Conservation (phyloP, 2,329 filamentous ascomycete species). For the Sclerotinia spermophila region DNA sequence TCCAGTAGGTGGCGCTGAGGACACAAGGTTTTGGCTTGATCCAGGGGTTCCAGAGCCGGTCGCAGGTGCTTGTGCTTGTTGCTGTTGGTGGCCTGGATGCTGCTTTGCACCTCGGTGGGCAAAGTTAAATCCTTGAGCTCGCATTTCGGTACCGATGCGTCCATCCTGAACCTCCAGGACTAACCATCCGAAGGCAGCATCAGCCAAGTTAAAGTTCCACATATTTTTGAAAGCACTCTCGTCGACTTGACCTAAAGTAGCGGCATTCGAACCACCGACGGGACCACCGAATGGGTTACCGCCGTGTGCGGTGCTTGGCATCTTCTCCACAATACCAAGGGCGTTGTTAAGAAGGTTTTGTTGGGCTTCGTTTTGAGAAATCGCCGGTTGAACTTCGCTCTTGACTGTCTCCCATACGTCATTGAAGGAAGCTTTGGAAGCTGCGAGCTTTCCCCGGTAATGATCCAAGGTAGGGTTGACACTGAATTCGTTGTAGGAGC, state of each 20-base stretch:
- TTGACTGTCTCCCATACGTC: constrained; percentile 99
- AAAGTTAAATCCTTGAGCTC: constrained; percentile 98
- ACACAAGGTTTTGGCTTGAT: constrained; percentile 36
- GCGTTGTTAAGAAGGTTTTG: constrained; percentile 89
- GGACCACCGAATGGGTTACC: constrained; percentile 96
- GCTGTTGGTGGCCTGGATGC: constrained; percentile 42
- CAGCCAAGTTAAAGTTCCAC: constrained; percentile 99
- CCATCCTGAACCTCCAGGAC: constrained; percentile 94
- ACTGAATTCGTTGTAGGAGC: constrained; percentile 99
- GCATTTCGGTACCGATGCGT: constrained; percentile 96
- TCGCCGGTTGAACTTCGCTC: constrained; percentile 89
- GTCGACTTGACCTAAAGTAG: constrained; percentile 81
- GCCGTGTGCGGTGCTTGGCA: constrained; percentile 91
- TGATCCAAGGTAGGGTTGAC: constrained; percentile 98
- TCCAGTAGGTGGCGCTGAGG: constrained; percentile 34
- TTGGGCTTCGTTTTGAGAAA: constrained; percentile 89
- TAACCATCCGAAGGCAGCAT: constrained; percentile 94
- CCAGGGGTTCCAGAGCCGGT: constrained; percentile 38
- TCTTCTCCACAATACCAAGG: constrained; percentile 91
- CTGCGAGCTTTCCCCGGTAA: constrained; percentile 96
- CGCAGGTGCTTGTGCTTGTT: constrained; percentile 34
- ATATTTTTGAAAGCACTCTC: constrained; percentile 99
- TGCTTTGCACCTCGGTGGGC: constrained; percentile 89
- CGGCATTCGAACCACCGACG: constrained; percentile 60
- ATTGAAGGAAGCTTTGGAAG: constrained; percentile 97